A percentile compares a stretch with the other conserved stretches of the same genome.
Conservation (phyloP, 345 rosid genomes). For the Ceriops tagal region DNA sequence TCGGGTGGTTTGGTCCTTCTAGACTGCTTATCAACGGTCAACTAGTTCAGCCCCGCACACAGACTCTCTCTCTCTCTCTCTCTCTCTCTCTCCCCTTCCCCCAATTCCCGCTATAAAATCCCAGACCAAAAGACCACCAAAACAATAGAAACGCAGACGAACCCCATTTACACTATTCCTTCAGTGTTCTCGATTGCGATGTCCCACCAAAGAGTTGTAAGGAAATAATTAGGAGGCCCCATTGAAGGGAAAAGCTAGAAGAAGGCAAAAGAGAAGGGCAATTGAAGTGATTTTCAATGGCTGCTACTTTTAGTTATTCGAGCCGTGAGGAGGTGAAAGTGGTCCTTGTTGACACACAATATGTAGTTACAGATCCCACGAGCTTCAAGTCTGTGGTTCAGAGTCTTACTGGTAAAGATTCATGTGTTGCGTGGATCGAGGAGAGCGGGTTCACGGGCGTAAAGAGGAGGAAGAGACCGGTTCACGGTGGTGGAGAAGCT, state of each 20-base stretch:
- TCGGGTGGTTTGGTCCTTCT: neutral
- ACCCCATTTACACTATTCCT: too few relatives aligned
- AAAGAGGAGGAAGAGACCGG: constrained; percentile 19
- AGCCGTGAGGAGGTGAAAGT: constrained; percentile 38
- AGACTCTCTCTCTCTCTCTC: too few relatives aligned
- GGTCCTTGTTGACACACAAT: constrained; percentile 49
- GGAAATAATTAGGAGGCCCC: too few relatives aligned
- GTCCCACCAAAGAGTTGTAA: too few relatives aligned
- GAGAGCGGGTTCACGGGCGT: constrained; percentile 15
- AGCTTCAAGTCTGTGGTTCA: constrained; percentile 69
- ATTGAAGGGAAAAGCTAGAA: neutral
- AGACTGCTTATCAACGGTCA: constrained; percentile 15
- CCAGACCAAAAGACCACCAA: neutral
- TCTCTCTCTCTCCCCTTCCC: too few relatives aligned
- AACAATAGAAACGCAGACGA: neutral
- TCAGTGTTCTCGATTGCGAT: too few relatives aligned
- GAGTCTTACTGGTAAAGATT: constrained; percentile 63
- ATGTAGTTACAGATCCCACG: constrained; percentile 46
- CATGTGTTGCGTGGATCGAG: constrained; percentile 32
- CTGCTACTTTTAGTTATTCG: neutral
- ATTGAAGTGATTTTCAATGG: constrained; percentile 2
- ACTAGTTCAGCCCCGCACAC: neutral
- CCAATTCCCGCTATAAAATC: too few relatives aligned
- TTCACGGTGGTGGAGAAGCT: neutral
- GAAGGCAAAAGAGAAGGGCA: neutral